These are phyloP conservation scores for Litsea cubeba DNA, from an alignment of 164 flowering plant species.

Conservation along the genomic window DNA sequence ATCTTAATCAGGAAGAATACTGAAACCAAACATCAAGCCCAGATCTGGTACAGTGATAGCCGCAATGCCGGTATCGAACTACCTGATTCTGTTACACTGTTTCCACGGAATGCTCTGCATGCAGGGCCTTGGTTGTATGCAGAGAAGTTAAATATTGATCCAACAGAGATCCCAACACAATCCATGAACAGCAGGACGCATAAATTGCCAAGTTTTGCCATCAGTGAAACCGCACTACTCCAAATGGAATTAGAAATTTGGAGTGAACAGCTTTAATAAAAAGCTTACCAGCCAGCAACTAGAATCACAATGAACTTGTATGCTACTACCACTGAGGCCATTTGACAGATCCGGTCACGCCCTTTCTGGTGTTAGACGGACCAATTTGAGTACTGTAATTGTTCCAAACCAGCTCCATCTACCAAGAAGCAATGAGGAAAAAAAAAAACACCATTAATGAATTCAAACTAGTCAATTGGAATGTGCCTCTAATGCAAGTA, in stretches of 20 bases:
- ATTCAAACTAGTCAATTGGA: background rate
- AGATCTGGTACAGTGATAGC: background rate
- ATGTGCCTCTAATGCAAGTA: background rate
- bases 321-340: slow-evolving; percentile 45
- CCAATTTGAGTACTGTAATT: slow-evolving; percentile 34
- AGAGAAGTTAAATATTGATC: background rate
- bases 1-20: background rate
- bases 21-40: background rate
- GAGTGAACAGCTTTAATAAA: background rate
- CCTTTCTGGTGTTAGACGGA: slow-evolving; percentile 32
- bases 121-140: background rate
- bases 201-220: background rate
- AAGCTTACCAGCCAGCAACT: background rate
- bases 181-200: background rate
- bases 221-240: background rate
- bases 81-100: background rate
- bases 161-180: background rate
- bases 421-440: slow-evolving; percentile 9
- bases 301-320: background rate
- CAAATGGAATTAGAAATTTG: background rate
- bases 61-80: background rate
- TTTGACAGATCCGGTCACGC: slow-evolving; percentile 35
- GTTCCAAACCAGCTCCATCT: slow-evolving; percentile 93
- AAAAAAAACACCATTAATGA: background rate
- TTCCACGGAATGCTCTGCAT: background rate